Evolutionary conservation across 2,329 filamentous ascomycete species (phyloP), one percentile per base, ranked within the genome.

Genomic region (Aaosphaeria pasadenensis): DNA sequence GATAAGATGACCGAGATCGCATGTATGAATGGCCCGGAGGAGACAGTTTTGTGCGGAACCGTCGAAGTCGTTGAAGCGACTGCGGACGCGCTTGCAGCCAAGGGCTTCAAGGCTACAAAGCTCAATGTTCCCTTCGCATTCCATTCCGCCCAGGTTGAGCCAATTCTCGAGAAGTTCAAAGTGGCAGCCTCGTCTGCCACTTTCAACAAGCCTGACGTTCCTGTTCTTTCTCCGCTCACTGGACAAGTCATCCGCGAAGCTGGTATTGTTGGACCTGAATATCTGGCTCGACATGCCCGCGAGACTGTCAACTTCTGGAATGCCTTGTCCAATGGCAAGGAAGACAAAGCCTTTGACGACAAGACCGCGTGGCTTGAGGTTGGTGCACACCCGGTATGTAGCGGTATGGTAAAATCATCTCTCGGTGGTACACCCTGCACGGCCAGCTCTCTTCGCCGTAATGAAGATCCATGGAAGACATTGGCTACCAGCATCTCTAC

Each of bases 21-120:
- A 11, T 94, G 89, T 72, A 80, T 90, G 64, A 95, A 95, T 57
- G 83, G 86, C 0, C 84, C 85, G 0, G 76, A 82, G 44, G 87
- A 90, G 63, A 91, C 85, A 7, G 89, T 94, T 2, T 75, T 94
- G n/a, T 82, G 81, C 51, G 82, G 81, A 11, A 78, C 77, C 46
- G 78, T 81, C 43, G 75, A 83, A 36, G 76, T 85, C 51, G 81
- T 88, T 46, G 74, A 81, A 49, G 72, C 73, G 4, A 73, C 84
- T 11, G 76, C 67, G 49, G 68, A 78, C 6, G 60, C 73, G 30
- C 74, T 87, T 4, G 66, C 74, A 11, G 65, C 69, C 5, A 72
- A 76, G 47, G 80, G 80, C 1, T 78, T 83, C 69, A 85, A 85
- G 67, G 78, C 77, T 50, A 82, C 77, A 11, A 79, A 78, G 60